phyloP scores from a whole-genome alignment of 805 yeast species.

The Saturnispora gosingensis region DNA sequence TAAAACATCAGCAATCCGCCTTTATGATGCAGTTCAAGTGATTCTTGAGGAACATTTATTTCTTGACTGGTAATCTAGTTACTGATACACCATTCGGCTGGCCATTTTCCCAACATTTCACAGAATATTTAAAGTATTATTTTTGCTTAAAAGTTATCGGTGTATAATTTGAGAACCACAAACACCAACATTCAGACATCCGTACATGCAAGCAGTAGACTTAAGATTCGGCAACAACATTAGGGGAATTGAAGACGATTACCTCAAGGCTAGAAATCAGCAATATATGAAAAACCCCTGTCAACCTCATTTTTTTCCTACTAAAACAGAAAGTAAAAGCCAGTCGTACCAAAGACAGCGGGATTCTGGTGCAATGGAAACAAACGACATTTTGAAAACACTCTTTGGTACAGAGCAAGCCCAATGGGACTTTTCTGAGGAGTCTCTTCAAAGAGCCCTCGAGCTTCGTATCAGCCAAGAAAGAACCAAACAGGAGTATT shows the following conservation, averaged over 20 bases:
- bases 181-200: neutral
- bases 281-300: neutral
- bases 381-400: slow-evolving; percentile 27
- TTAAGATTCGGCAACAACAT: neutral
- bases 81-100: neutral
- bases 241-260: neutral
- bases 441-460: slow-evolving; percentile 49
- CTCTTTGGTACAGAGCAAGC: slow-evolving; percentile 46
- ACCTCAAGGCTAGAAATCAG: neutral
- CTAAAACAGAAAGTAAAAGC: neutral
- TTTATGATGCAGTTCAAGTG: neutral
- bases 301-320: slow-evolving; percentile 1
- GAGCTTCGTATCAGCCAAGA: slow-evolving; percentile 65
- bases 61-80: neutral
- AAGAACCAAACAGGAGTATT: slow-evolving; percentile 70
- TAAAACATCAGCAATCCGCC: neutral
- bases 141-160: neutral
- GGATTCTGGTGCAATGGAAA: neutral
- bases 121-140: neutral
- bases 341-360: neutral
- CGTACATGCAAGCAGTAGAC: neutral
- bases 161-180: neutral
- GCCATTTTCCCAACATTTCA: neutral
- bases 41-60: too few species aligned
- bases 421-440: slow-evolving; percentile 48